Evolutionary conservation across 208 protist species (phyloP), one percentile per base, ranked within the genome.

Genomic region (Trypanosoma scelopori): DNA sequence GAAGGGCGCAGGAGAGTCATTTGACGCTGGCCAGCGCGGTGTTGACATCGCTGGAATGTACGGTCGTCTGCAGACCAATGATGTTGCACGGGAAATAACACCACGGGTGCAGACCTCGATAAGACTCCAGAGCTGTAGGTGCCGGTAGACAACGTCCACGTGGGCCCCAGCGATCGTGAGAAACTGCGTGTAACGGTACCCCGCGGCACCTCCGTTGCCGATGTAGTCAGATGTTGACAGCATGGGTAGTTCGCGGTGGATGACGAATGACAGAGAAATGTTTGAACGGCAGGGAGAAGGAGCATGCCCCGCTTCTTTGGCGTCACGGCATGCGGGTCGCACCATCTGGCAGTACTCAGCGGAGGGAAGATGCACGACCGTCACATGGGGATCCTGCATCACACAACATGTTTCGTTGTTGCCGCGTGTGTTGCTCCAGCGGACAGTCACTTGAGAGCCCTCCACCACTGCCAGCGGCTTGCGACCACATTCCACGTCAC

Each of bases 171-270:
- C 50, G 0, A 79, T 13, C 0, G 35, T 20, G 6, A 85, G 39
- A 28, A 56, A 43, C 35, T 73, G 62, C 30, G 71, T 77, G 47
- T 71, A 68, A 12, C 71, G 72, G 56, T 71, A 75, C 5, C 79
- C 79, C 37, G 18, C 15, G 15, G 50, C 6, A 1, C 50, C 60
- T 27, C 42, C 64, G 59, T 61, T 71, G 15, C 45, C n/a, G 41
- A 78, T 52, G 67, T 74, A 83, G 56, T 83, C 78, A 23, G 68
- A 72, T 32, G 58, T 28, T 15, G 78, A 79, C 3, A 83, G 39
- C 27, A 70, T 62, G 0, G 78, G 69, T 42, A 55, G 48, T 6
- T 58, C 41, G 23, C 45, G 66, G 11, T 72, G 16, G 18, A 69
- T 71, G 15, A 43, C 47, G 25, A 74, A 76, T 12, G 56, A 64